phyloP scores from a whole-genome alignment of 768 basidiomycete species.

The Serendipita vermifera region DNA sequence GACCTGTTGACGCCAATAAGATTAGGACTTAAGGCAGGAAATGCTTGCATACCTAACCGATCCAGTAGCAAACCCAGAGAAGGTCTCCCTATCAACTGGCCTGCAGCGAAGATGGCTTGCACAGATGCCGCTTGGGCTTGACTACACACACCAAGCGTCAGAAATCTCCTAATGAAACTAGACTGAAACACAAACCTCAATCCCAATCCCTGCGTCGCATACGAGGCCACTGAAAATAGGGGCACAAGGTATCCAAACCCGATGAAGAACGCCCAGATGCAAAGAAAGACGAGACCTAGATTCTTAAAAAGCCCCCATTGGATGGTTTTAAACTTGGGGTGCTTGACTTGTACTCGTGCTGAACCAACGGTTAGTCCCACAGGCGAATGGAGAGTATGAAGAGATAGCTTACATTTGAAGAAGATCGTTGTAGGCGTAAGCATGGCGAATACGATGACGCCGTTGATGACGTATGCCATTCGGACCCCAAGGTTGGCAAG shows the following conservation, averaged over 20 bases:
- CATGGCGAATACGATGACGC: slow-evolving; percentile 18
- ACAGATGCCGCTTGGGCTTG: slow-evolving; percentile 23
- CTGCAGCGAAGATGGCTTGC: slow-evolving; percentile 23
- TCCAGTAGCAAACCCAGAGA: slow-evolving; percentile 21
- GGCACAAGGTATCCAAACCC: slow-evolving; percentile 23
- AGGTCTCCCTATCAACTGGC: slow-evolving; percentile 24
- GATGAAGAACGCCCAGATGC: slow-evolving; percentile 20
- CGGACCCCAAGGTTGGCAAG: slow-evolving; percentile 18
- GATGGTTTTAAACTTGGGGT: slow-evolving; percentile 19
- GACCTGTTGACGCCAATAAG: slow-evolving; percentile 14
- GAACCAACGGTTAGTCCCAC: background rate
- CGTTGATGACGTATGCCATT: slow-evolving; percentile 23
- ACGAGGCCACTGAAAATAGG: slow-evolving; percentile 22
- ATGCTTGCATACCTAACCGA: slow-evolving; percentile 4
- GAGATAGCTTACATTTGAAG: slow-evolving; percentile 18
- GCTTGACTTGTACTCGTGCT: slow-evolving; percentile 1
- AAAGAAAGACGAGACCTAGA: slow-evolving; percentile 20
- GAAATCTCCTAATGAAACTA: no score
- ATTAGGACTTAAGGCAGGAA: no score
- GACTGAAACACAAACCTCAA: no score
- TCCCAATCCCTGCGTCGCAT: slow-evolving; percentile 20
- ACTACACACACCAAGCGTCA: no score
- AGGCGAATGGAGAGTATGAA: slow-evolving; percentile 10
- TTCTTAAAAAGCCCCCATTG: slow-evolving; percentile 19
- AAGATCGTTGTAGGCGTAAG: slow-evolving; percentile 19